Evolutionary conservation across 441 rosid genomes (phyloP).

Genomic region (Melastoma candidum): DNA sequence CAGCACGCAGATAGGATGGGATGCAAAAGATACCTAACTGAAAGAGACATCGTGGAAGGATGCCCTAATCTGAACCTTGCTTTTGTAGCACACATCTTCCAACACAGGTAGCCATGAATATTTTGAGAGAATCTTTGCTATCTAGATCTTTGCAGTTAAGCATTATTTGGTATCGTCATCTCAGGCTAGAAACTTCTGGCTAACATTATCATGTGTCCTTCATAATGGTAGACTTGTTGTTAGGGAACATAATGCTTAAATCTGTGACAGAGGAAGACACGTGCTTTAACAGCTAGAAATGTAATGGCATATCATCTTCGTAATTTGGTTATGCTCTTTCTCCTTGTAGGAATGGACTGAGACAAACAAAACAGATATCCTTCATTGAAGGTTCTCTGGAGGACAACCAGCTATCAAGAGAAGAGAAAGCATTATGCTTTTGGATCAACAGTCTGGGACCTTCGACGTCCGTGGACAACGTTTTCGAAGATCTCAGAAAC

Average conservation of each 20-base stretch:
- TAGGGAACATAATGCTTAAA: no score
- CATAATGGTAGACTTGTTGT: no score
- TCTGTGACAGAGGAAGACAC: no score
- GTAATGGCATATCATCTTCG: neutral
- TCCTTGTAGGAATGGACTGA: slow-evolving; percentile 14
- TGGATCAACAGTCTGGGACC: slow-evolving; percentile 17
- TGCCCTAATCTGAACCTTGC: slow-evolving; percentile 16
- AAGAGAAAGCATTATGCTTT: slow-evolving; percentile 16
- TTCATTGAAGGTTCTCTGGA: slow-evolving; percentile 13
- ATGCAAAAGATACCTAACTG: slow-evolving; percentile 17
- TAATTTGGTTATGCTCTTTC: neutral
- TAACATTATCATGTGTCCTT: no score
- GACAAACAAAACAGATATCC: slow-evolving; percentile 13
- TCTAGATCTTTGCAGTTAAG: no score
- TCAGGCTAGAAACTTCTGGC: no score
- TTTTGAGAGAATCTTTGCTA: neutral
- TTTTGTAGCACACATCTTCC: slow-evolving; percentile 15
- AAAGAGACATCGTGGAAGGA: slow-evolving; percentile 17
- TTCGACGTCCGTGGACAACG: slow-evolving; percentile 12
- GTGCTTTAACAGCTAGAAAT: no score
- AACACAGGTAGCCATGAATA: slow-evolving; percentile 11
- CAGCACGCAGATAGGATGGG: slow-evolving; percentile 20
- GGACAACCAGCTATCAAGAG: slow-evolving; percentile 16
- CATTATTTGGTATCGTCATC: no score
- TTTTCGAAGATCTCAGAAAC: slow-evolving; percentile 17